A percentile compares a stretch with the other conserved stretches of the same genome.
Evolutionary conservation across 2,329 filamentous ascomycete genomes (phyloP).

Genomic region (Fusarium siculi): DNA sequence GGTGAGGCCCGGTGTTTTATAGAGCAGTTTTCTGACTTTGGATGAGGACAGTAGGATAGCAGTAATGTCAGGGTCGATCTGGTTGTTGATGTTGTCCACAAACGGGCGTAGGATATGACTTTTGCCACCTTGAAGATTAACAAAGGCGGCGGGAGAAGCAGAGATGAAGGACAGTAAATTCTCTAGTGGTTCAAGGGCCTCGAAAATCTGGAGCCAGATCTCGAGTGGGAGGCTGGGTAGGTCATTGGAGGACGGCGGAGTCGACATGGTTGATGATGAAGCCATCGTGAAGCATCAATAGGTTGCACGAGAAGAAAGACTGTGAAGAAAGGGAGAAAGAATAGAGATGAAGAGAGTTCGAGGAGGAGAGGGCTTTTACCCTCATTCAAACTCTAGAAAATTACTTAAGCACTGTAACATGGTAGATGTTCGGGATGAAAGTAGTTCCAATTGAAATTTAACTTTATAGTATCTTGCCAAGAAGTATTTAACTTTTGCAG

Average conservation of each 20-base stretch:
- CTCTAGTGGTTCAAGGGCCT: background rate
- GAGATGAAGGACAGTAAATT: background rate
- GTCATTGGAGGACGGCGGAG: background rate
- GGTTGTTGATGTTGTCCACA: background rate
- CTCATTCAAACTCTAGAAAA: background rate
- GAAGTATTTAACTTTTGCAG: fast-evolving
- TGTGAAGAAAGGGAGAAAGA: background rate
- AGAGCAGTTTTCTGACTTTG: background rate
- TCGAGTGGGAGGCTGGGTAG: background rate
- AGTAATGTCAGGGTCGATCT: too few species aligned
- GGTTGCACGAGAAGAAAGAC: background rate
- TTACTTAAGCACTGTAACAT: background rate
- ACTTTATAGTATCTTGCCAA: background rate
- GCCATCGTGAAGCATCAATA: background rate
- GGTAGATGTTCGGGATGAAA: fast-evolving
- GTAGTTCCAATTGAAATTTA: background rate
- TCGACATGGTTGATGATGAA: background rate
- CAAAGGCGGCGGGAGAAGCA: background rate
- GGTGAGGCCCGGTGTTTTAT: background rate
- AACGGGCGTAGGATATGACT: background rate
- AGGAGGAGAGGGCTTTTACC: background rate
- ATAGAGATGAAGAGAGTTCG: background rate
- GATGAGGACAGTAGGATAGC: background rate
- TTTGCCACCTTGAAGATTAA: background rate
- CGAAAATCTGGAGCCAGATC: background rate